A percentile compares a stretch with the other conserved stretches of the same genome.
These are phyloP conservation scores for Penicillium glabrum DNA, from an alignment of 2,329 filamentous ascomycete species.

Conservation along the genomic window DNA sequence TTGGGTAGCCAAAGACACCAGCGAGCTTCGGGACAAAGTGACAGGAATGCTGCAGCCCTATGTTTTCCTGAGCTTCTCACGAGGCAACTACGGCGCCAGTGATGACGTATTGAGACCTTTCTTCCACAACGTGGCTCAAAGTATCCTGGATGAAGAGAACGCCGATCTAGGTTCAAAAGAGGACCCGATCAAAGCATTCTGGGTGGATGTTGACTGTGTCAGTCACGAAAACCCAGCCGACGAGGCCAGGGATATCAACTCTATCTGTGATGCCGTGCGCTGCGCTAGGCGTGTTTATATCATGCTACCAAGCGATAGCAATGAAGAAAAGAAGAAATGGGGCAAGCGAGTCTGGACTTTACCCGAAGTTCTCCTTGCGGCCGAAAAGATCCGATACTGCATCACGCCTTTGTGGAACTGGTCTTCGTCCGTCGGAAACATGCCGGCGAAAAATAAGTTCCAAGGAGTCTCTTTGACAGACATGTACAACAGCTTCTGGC, in stretches of 20 bases:
- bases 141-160: conserved; percentile 8
- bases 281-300: conserved; percentile 15
- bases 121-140: conserved; percentile 4
- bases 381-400: conserved; percentile 9
- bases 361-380: conserved; percentile 13
- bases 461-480: conserved; percentile 7
- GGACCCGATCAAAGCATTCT: conserved; percentile 9
- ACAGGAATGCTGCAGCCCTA: conserved; percentile 14
- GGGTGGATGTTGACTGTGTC: conserved; percentile 15
- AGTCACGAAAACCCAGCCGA: not conserved
- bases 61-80: conserved; percentile 18
- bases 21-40: conserved; percentile 9
- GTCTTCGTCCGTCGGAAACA: not conserved
- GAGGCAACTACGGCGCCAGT: conserved; percentile 4
- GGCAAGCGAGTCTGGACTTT: conserved; percentile 13
- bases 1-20: conserved; percentile 10
- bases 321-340: conserved; percentile 6
- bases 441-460: not conserved
- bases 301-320: conserved; percentile 7
- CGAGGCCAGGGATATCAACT: conserved; percentile 13
- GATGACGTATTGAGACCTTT: conserved; percentile 3
- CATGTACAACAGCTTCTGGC: conserved; percentile 18
- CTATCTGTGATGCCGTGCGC: conserved; percentile 18
- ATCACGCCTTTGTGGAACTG: not conserved
- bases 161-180: not conserved